phyloP scores from a whole-genome alignment of 495 filamentous ascomycete genomes.

The Neurospora hispaniola region DNA sequence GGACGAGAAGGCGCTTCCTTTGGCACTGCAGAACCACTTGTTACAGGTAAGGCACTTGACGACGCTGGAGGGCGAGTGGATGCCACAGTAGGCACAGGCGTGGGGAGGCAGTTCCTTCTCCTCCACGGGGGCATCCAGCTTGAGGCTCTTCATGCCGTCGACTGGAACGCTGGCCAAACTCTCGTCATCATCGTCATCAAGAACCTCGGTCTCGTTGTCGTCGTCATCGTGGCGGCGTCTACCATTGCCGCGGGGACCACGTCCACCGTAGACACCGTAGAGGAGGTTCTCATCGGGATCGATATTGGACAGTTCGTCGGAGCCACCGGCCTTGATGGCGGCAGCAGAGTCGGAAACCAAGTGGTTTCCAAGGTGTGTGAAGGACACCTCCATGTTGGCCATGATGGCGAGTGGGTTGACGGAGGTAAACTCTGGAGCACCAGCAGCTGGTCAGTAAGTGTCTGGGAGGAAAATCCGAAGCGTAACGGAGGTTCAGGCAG shows the following conservation, averaged over 20 bases:
- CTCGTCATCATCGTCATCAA: conserved; percentile 85
- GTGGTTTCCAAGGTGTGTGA: conserved; percentile 77
- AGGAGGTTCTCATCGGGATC: conserved; percentile 71
- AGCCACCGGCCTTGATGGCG: conserved; percentile 57
- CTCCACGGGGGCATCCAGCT: conserved; percentile 54
- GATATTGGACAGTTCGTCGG: conserved; percentile 52
- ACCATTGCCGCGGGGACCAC: conserved; percentile 39
- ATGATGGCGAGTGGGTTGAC: background rate
- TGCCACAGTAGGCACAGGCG: conserved; percentile 99
- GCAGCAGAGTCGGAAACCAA: conserved; percentile 62
- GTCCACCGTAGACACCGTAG: conserved; percentile 52
- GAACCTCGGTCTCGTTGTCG: conserved; percentile 80
- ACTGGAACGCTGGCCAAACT: conserved; percentile 81
- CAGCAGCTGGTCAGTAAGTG: background rate
- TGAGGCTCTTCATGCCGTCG: conserved; percentile 60
- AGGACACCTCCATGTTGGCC: conserved; percentile 64
- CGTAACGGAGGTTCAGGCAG: background rate
- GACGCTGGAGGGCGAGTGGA: conserved; percentile 88
- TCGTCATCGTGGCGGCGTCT: conserved; percentile 62
- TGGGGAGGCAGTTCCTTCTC: conserved; percentile 89
- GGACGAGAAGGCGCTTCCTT: conserved; percentile 91
- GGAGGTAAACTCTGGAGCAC: background rate
- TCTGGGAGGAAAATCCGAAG: background rate
- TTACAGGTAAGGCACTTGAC: conserved; percentile 92
- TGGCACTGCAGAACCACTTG: conserved; percentile 99